Evolutionary conservation across 768 basidiomycete genomes (phyloP).

Genomic region (Suillus ampliporus): DNA sequence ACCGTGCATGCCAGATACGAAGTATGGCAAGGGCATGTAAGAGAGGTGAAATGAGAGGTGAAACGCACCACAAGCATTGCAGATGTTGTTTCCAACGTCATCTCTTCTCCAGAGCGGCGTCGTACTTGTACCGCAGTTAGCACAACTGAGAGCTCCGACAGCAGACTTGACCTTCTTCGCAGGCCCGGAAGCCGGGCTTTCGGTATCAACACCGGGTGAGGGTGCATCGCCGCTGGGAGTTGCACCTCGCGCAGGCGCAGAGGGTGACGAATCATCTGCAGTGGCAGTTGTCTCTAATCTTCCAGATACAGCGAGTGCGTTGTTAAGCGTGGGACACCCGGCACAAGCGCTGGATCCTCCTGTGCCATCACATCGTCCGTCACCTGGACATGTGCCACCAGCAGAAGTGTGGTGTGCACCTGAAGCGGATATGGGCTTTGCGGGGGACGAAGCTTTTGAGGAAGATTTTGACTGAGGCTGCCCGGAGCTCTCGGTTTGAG

Average conservation of each 20-base stretch:
- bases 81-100: slow-evolving; percentile 91
- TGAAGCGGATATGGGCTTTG: slow-evolving; percentile 34
- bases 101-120: slow-evolving; percentile 92
- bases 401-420: slow-evolving; percentile 38
- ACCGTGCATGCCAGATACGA: slow-evolving; percentile 12
- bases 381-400: slow-evolving; percentile 93
- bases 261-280: slow-evolving; percentile 26
- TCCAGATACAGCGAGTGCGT: slow-evolving; percentile 59
- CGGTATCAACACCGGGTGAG: slow-evolving; percentile 37
- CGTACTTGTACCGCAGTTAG: slow-evolving; percentile 88
- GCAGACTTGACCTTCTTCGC: slow-evolving; percentile 42
- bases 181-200: slow-evolving; percentile 32
- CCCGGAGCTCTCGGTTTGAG: slow-evolving; percentile 30
- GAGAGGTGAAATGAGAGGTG: slow-evolving; percentile 31
- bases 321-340: slow-evolving; percentile 98
- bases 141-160: slow-evolving; percentile 82
- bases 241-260: slow-evolving; percentile 22
- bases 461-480: slow-evolving; percentile 32
- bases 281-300: slow-evolving; percentile 43
- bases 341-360: slow-evolving; percentile 92
- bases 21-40: slow-evolving; percentile 26
- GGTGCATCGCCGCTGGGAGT: slow-evolving; percentile 41
- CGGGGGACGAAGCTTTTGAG: slow-evolving; percentile 31
- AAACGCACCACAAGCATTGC: slow-evolving; percentile 90
- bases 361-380: slow-evolving; percentile 96